Base-by-base conservation (phyloP, 2,329 filamentous ascomycete species). In the Pseudocercospora eumusae region DNA sequence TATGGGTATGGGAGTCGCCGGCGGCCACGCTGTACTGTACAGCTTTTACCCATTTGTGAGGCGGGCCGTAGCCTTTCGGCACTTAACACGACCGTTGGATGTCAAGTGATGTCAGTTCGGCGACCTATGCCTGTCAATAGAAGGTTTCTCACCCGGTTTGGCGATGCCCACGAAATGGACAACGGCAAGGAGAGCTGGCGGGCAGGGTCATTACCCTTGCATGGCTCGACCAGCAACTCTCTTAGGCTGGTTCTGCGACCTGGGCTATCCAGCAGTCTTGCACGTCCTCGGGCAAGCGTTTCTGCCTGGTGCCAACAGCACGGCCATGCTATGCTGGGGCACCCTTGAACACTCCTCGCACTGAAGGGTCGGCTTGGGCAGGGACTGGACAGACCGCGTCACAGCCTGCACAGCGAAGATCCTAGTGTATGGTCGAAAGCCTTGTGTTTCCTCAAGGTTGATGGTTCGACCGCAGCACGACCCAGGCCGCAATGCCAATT, bases 391-490 rank as follows among this genome's bases (percentile, higher is more conserved):
- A 55, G 57, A 62, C 64, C 61, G 65, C 65, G 64, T 68, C 66
- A 66, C 64, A 68, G 57, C 23, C 60, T 68, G 64, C 66, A 62
- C 66, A 68, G 64, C 66, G 66, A 66, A 68, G 57, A 68, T 68
- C 66, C 66, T 61, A 55, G 66, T 60, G 59, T 59, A 57, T 55
- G 55, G 55, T 59, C 57, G 54, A 59, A 61, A 60, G 65, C 65
- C 65, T 62, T 66, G 62, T 64, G 56, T 63, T 60, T 59, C 63
- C 60, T 59, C 64, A 61, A 59, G 61, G 60, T 59, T 61, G 59
- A 68, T 68, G 66, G 64, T 66, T 66, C 66, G 66, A 68, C 57
- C 56, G 63, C 62, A 66, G 66, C 64, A 66, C 64, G 64, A 66
- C 64, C 64, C 64, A 68, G 65, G 65, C 56, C 59, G 61, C 61